Base-by-base conservation (phyloP, 768 basidiomycete species). In the Brasilioporus rufonigricans region DNA sequence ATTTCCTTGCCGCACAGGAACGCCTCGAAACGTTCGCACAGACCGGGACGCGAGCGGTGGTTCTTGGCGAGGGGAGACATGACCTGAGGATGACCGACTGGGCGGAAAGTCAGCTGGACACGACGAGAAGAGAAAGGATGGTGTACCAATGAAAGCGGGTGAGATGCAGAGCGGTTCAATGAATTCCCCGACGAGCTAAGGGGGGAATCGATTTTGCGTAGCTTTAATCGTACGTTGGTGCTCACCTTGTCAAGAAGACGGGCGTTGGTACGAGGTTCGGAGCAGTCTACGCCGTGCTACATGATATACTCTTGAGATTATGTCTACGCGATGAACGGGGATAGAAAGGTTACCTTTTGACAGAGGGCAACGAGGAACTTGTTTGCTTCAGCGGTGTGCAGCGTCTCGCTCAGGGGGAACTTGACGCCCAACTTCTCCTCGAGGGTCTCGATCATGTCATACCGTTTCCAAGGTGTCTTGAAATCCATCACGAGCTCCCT, bases 41-140 rank as follows among this genome's bases (percentile, higher is more conserved):
- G 81, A 36, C 97, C 97, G 0, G 94, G 92, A 39, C 92, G 85
- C n/a, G 91, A 91, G 59, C 97, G 91, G 73, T 98, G 95, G 83
- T 90, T 92, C 78, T 99, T 99, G 72, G 97, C 97, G 33, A 99
- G 86, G 3, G 97, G 97, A 0, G 96, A 98, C 97, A 99, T 99
- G 61, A 98, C 93, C 77, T 98, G 95, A 16, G 97, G 97, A 74
- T 98, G 97, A 29, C 97, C 97, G 58, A 96, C 94, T 89, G 61
- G 10, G 53, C 29, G 18, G 23, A 48, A 41, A 18, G 26, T 66
- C 32, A 61, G 52, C 29, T 18, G 18, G 23, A 27, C 3, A 2
- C 56, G 6, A 12, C n/a, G 11, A 2, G 7, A n/a, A n/a, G 23
- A 24, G 16, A 1, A 19, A 4, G n/a, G n/a, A 21, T 23, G 40